Percentiles rank a stretch among this genome's conserved stretches.
Conservation (phyloP, 306 rosid genomes). For the Citrullus amarus region DNA sequence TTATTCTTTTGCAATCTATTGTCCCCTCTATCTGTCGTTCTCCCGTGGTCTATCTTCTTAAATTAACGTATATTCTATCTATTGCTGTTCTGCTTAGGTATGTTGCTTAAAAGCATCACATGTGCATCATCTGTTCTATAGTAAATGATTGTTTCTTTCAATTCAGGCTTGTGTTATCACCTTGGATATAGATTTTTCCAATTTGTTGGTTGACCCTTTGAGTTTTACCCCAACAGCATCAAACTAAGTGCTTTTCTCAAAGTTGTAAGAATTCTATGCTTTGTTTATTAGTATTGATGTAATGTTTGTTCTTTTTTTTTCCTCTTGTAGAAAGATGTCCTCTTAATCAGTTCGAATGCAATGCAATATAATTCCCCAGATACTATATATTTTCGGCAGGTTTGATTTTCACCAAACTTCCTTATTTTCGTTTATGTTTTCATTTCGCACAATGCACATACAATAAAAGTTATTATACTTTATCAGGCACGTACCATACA, state of each 20-base stretch:
- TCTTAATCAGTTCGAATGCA: conserved; percentile 54
- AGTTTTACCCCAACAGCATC: not conserved
- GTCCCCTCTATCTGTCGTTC: not conserved
- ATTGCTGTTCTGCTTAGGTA: not conserved
- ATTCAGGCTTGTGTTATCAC: not conserved
- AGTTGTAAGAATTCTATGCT: not conserved
- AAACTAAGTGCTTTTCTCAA: not conserved
- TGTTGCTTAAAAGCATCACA: not conserved
- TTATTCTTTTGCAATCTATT: not conserved
- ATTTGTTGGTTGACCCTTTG: not conserved
- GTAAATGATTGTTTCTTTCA: not conserved
- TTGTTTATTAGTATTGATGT: conserved; percentile 10
- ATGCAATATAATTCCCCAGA: conserved; percentile 70
- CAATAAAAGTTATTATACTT: conserved; percentile 1
- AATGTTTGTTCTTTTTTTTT: not conserved
- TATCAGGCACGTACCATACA: conserved; percentile 58
- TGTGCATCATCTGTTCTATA: not conserved
- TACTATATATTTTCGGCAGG: conserved; percentile 66
- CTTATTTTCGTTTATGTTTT: not conserved
- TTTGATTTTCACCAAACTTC: conserved; percentile 14
- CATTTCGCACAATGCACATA: not conserved
- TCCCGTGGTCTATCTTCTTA: not conserved
- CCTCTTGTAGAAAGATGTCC: conserved; percentile 40
- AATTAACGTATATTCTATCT: not conserved
- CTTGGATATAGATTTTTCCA: not conserved